Evolutionary conservation across 139 green algal species (phyloP).

Genomic region (Picochlorum sp.): DNA sequence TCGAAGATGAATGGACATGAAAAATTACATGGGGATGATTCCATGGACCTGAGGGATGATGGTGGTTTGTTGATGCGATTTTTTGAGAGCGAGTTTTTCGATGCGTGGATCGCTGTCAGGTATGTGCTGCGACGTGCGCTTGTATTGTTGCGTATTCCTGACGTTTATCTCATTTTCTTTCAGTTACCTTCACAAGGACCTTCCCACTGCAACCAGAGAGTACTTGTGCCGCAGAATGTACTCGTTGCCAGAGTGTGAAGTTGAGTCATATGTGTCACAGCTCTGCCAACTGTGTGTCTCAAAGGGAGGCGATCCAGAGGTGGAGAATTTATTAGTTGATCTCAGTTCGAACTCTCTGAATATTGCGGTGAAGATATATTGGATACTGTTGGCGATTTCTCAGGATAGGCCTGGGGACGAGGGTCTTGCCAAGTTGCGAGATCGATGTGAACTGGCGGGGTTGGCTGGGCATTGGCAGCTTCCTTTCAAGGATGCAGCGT

Average conservation of each 20-base stretch:
- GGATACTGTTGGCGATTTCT: slow-evolving; percentile 79
- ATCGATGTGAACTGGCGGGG: slow-evolving; percentile 61
- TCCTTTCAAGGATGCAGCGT: slow-evolving; percentile 52
- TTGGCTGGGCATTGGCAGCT: slow-evolving; percentile 69
- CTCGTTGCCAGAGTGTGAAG: slow-evolving; percentile 53
- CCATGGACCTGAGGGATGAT: slow-evolving; percentile 19
- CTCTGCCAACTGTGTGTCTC: slow-evolving; percentile 67
- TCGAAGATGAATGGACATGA: no score
- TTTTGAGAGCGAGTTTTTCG: slow-evolving; percentile 78
- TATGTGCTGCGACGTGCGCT: slow-evolving; percentile 22
- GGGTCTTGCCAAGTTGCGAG: slow-evolving; percentile 34
- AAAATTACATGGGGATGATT: background rate
- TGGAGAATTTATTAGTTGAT: slow-evolving; percentile 47
- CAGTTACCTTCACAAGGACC: slow-evolving; percentile 77
- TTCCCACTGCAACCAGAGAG: slow-evolving; percentile 63
- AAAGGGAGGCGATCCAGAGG: slow-evolving; percentile 52
- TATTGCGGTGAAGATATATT: slow-evolving; percentile 84
- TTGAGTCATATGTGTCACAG: slow-evolving; percentile 84
- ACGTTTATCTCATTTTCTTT: background rate
- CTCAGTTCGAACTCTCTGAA: slow-evolving; percentile 72
- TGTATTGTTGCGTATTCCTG: background rate
- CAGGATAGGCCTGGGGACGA: slow-evolving; percentile 72
- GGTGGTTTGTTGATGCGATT: slow-evolving; percentile 71
- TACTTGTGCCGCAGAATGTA: slow-evolving; percentile 87
- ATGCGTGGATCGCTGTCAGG: slow-evolving; percentile 79